Base-by-base conservation (phyloP, 2,329 filamentous ascomycete species). In the Pseudocercospora fijiensis region DNA sequence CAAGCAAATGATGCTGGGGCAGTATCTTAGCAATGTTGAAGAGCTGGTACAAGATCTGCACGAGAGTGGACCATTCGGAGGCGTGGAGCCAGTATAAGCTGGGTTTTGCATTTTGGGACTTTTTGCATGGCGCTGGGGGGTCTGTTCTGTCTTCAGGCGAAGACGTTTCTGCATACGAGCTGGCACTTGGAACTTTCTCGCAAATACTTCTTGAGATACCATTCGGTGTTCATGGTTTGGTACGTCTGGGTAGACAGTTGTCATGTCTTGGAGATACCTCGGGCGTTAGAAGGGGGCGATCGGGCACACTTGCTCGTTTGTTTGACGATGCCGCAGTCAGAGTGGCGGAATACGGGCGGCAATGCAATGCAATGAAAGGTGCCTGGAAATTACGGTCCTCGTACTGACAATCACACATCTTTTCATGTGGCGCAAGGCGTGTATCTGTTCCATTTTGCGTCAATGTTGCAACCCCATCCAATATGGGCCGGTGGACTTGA, bases 1-100 rank as follows among this genome's bases (percentile, higher is more conserved):
- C 76, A 96, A 96, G 80, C 91, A 95, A 79, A 83, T 83, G 62
- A 78, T 96, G 76, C 80, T 96, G 43, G 90, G 89, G 49, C 84
- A 86, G 68, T 91, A 95, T 76, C 81, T 96, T 73, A 89, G 84
- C 76, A 95, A 90, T 73, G 91, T 96, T 26, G 90, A 93, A 67
- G 91, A 93, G 70, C 82, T 96, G 64, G 91, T 96, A 60, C 87
- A 90, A 51, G 75, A 97, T 77, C 79, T 97, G 71, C 87, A 88
- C 68, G 91, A 91, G 75, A 90, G 87, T 69, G 88, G 89, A 53
- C 89, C 91, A 0, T 92, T 92, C 51, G 59, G 53, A 18, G 53
- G 53, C 24, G 49, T 26, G 13, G 20, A 24, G 9, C 49, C 49
- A 22, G 33, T n/a, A 37, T 33, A 26, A 30, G 2, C 22, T 26